A percentile compares a stretch with the other conserved stretches of the same genome.
These are phyloP conservation scores for Pseudoperonospora humuli DNA, from an alignment of 352 stramenopile genomes.

Conservation along the genomic window DNA sequence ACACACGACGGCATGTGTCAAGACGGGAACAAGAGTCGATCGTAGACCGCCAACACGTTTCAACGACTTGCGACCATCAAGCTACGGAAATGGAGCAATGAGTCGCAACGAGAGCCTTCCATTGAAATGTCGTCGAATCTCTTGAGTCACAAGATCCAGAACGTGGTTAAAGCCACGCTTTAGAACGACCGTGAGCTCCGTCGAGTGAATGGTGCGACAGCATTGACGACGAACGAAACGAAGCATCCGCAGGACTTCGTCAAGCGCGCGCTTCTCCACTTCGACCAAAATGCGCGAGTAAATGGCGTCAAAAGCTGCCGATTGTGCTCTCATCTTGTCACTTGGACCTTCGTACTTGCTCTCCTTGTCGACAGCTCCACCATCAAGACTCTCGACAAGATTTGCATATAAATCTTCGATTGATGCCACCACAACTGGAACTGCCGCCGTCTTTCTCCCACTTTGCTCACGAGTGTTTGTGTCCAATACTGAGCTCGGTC, in stretches of 20 bases:
- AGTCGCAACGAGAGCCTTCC: constrained; percentile 28
- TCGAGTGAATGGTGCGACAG: constrained; percentile 1
- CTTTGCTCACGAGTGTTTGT: constrained; percentile 3
- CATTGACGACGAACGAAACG: constrained; percentile 67
- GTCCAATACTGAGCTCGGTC: neutral
- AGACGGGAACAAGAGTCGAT: neutral
- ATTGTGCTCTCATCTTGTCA: constrained; percentile 1
- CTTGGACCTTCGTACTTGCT: neutral
- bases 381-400: constrained; percentile 22
- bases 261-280: constrained; percentile 48
- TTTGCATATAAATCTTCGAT: constrained; percentile 49
- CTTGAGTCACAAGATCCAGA: constrained; percentile 49
- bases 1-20: neutral
- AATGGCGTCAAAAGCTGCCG: constrained; percentile 55
- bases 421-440: constrained; percentile 15
- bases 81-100: constrained; percentile 32
- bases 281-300: constrained; percentile 68
- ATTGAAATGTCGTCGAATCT: constrained; percentile 42
- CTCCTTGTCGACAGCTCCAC: neutral
- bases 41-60: too few species aligned
- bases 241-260: constrained; percentile 57
- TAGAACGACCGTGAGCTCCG: constrained; percentile 4
- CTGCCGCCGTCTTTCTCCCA: constrained; percentile 2
- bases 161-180: constrained; percentile 52
- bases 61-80: too few species aligned